Evolutionary conservation across 2,329 filamentous ascomycete genomes (phyloP).

Genomic region (Neospermospora avenae): DNA sequence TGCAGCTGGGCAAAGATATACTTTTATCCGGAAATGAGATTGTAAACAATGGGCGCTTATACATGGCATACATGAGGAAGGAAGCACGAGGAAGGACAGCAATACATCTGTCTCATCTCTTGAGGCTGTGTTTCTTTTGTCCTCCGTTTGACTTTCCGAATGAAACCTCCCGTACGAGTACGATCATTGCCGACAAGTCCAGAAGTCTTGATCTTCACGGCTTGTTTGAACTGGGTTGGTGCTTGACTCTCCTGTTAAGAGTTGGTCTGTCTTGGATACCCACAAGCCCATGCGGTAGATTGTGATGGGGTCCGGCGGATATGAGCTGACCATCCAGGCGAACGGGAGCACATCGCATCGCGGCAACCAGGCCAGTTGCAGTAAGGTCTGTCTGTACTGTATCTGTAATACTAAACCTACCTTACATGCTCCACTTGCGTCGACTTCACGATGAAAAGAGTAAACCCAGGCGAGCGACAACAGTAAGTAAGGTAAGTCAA

Average conservation of each 20-base stretch:
- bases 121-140: too few species aligned
- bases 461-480: not conserved
- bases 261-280: not conserved
- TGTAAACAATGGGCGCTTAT: too few species aligned
- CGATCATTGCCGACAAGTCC: too few species aligned
- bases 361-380: not conserved
- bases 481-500: too few species aligned
- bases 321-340: not conserved
- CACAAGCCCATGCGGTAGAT: too few species aligned
- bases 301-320: not conserved
- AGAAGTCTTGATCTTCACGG: too few species aligned
- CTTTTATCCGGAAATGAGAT: too few species aligned
- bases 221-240: not conserved
- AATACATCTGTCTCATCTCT: too few species aligned
- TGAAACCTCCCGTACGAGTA: too few species aligned
- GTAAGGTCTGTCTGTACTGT: conserved; percentile 8
- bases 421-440: not conserved
- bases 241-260: not conserved
- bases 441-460: not conserved
- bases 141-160: too few species aligned
- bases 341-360: not conserved
- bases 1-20: not conserved
- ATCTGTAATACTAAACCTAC: not conserved
- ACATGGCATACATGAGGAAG: too few species aligned
- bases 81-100: not conserved